A percentile compares a stretch with the other conserved stretches of the same genome.
Evolutionary conservation across 2,329 filamentous ascomycete genomes (phyloP).

Genomic region (Xylaria sp.): DNA sequence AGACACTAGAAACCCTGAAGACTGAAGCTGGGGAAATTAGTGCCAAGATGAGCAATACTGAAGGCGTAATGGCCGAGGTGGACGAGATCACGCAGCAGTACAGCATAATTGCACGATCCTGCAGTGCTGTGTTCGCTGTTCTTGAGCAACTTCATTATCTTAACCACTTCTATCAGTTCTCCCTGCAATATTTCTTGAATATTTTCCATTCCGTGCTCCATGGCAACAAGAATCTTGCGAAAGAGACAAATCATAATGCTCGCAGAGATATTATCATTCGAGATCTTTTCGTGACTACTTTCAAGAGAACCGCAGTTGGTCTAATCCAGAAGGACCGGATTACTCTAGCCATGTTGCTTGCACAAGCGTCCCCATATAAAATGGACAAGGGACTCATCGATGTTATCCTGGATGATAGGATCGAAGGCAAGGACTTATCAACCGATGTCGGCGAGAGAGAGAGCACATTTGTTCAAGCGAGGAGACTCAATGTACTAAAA

Average conservation of each 20-base stretch:
- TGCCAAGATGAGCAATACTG: constrained; percentile 93
- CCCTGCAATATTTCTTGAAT: constrained; percentile 95
- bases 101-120: constrained; percentile 90
- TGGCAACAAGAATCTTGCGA: constrained; percentile 77
- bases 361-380: constrained; percentile 93
- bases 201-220: constrained; percentile 95
- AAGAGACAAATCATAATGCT: constrained; percentile 77
- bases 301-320: constrained; percentile 92
- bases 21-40: constrained; percentile 97
- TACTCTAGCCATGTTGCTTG: constrained; percentile 92
- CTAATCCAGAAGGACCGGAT: constrained; percentile 94
- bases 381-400: constrained; percentile 95
- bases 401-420: constrained; percentile 79
- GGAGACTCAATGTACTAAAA: constrained; percentile 78
- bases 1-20: constrained; percentile 97
- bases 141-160: constrained; percentile 97
- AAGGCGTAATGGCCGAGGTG: constrained; percentile 98
- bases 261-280: constrained; percentile 91
- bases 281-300: constrained; percentile 90
- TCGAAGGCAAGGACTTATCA: constrained; percentile 83
- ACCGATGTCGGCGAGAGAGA: constrained; percentile 72
- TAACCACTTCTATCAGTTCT: constrained; percentile 99
- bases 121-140: constrained; percentile 96
- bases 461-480: constrained; percentile 74
- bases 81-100: constrained; percentile 96